Evolutionary conservation across 2,329 filamentous ascomycete genomes (phyloP).

Genomic region (Aspergillus brunneoviolaceus): DNA sequence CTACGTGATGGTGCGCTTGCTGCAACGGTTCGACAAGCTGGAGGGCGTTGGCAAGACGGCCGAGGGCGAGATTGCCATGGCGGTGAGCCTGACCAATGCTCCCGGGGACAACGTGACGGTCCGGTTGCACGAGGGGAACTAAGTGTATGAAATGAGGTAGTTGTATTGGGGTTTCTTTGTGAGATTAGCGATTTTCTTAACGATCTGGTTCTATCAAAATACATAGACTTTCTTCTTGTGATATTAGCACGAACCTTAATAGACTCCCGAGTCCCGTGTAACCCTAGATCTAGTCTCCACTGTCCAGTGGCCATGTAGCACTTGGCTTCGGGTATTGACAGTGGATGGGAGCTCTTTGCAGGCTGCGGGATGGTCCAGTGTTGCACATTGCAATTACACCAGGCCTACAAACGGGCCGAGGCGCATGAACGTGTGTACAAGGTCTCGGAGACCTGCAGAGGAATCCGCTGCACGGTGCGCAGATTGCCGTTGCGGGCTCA

Average conservation of each 20-base stretch:
- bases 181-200: background rate
- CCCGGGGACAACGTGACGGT: conserved; percentile 32
- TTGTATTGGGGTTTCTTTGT: background rate
- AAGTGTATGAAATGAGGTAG: background rate
- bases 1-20: conserved; percentile 69
- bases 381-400: background rate
- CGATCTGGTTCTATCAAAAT: background rate
- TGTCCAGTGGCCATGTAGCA: background rate
- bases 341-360: background rate
- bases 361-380: background rate
- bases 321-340: background rate
- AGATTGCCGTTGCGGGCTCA: background rate
- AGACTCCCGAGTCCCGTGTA: background rate
- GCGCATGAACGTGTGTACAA: background rate
- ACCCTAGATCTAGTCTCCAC: background rate
- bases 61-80: conserved; percentile 19
- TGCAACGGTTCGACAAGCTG: conserved; percentile 69
- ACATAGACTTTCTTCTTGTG: background rate
- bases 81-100: conserved; percentile 26
- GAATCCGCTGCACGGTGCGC: background rate
- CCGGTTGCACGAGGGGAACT: conserved; percentile 27
- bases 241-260: background rate
- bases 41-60: conserved; percentile 38
- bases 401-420: background rate
- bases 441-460: background rate